Base-by-base conservation (phyloP, 805 yeast species). In the Pichia nakasei region DNA sequence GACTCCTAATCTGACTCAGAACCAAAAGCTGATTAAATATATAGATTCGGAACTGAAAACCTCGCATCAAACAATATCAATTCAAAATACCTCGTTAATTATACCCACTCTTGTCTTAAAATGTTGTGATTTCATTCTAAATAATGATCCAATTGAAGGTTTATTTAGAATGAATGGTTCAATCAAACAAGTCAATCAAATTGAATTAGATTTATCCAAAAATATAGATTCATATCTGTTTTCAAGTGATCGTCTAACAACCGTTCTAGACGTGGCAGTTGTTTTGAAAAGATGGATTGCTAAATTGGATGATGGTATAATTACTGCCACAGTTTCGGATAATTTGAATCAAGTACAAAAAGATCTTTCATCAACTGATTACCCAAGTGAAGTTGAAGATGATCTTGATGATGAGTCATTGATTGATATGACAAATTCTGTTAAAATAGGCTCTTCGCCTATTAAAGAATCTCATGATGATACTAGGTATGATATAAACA, bases 101-200 rank as follows among this genome's bases (percentile, higher is more conserved):
- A 51, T 64, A 13, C 69, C 69, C 11, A 49, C 56, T 2, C 22
- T 60, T 22, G 64, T 63, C 5, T 50, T 54, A 31, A 61, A 59
- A 45, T 62, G 67, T 46, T 60, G 66, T 41, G 39, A 52, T 20
- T 63, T 49, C 44, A 54, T 65, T 15, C 35, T 45, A 13, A 35
- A 41, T 1, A 45, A 50, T 35, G 57, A 51, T 1, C 58, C 56
- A 4, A 49, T 54, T 5, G 66, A 65, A 49, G 69, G 69, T 12
- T 52, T 64, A n/a, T 65, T 65, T 46, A 48, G 69, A 47, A 58
- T 65, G 45, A 64, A 64, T 46, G 66, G 67, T 7, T 55, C 65
- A 12, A 50, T 65, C 27, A 57, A 57, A 36, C 64, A 63, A 41
- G 57, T 63, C 29, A 60, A 58, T 39, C 35, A 43, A 19, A 51